phyloP scores from a whole-genome alignment of 805 yeast genomes.

The Candida piceae region DNA sequence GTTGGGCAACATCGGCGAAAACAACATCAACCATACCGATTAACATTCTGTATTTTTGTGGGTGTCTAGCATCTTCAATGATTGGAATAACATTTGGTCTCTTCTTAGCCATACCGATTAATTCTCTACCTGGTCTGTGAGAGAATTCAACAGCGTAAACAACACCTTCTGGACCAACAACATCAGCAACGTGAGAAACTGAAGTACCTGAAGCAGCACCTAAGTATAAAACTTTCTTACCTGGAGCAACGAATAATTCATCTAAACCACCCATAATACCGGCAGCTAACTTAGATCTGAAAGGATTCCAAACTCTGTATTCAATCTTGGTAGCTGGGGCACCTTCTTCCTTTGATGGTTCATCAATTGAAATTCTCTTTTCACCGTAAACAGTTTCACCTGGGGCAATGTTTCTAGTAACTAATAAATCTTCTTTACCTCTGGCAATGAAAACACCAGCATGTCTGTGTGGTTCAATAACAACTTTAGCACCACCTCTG shows the following conservation, averaged over 20 bases:
- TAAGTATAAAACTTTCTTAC: slow-evolving; percentile 92
- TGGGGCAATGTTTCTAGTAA: slow-evolving; percentile 95
- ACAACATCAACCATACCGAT: slow-evolving; percentile 98
- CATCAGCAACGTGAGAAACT: slow-evolving; percentile 96
- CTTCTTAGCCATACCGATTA: slow-evolving; percentile 99
- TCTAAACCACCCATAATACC: slow-evolving; percentile 99
- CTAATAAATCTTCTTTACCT: slow-evolving; percentile 98
- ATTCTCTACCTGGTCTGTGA: slow-evolving; percentile 99
- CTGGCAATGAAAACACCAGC: slow-evolving; percentile 99
- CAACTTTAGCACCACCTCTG: slow-evolving; percentile 89
- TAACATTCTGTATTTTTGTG: slow-evolving; percentile 99
- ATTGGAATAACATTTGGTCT: slow-evolving; percentile 98
- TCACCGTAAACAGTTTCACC: slow-evolving; percentile 99
- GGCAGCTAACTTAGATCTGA: slow-evolving; percentile 99
- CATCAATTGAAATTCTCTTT: slow-evolving; percentile 91
- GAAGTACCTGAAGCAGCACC: slow-evolving; percentile 99
- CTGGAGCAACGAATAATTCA: slow-evolving; percentile 95
- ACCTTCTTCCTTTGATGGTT: slow-evolving; percentile 83
- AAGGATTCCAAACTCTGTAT: slow-evolving; percentile 99
- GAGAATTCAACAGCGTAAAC: slow-evolving; percentile 99
- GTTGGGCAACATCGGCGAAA: slow-evolving; percentile 99
- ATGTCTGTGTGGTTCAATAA: slow-evolving; percentile 98
- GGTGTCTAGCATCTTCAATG: slow-evolving; percentile 99
- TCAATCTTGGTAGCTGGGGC: slow-evolving; percentile 90
- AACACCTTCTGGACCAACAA: slow-evolving; percentile 98